Conservation (phyloP, 805 yeast genomes). For the Candida montana region DNA sequence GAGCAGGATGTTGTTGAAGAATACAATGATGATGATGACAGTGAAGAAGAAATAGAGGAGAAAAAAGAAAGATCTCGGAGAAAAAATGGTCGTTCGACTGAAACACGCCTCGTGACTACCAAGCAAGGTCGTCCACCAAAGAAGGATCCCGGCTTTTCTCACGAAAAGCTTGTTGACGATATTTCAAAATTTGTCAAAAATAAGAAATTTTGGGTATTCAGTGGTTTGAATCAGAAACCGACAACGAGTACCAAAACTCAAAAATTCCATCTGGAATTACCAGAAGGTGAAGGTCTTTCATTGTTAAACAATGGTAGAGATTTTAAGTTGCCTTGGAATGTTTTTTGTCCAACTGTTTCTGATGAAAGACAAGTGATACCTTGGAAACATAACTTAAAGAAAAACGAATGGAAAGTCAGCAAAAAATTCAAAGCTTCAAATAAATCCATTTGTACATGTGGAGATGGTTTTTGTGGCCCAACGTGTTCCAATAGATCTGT, state of each 20-base stretch:
- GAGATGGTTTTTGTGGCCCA: constrained; percentile 26
- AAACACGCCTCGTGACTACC: too few relatives aligned
- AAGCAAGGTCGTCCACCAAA: neutral
- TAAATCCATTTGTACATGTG: constrained; percentile 21
- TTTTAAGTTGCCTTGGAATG: constrained; percentile 30
- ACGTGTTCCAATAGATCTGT: constrained; percentile 28
- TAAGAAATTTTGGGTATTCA: constrained; percentile 18
- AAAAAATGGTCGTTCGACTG: too few relatives aligned
- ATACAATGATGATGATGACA: neutral
- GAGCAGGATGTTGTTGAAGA: constrained; percentile 17
- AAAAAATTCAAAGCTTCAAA: neutral
- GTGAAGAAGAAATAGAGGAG: too few relatives aligned
- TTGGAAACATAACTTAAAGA: constrained; percentile 26
- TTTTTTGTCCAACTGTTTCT: constrained; percentile 28
- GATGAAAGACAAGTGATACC: constrained; percentile 20
- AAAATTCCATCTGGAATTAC: constrained; percentile 17
- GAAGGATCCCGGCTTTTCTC: too few relatives aligned
- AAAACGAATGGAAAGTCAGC: constrained; percentile 14
- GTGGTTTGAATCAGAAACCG: constrained; percentile 19
- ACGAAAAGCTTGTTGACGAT: too few relatives aligned
- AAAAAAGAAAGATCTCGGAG: too few relatives aligned
- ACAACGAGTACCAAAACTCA: constrained; percentile 1
- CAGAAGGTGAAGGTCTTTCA: constrained; percentile 18
- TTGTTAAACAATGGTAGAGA: constrained; percentile 9
- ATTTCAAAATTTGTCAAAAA: neutral